Conservation (phyloP, 371 early-diverging fungal genomes). For the Chytridiales sp. region DNA sequence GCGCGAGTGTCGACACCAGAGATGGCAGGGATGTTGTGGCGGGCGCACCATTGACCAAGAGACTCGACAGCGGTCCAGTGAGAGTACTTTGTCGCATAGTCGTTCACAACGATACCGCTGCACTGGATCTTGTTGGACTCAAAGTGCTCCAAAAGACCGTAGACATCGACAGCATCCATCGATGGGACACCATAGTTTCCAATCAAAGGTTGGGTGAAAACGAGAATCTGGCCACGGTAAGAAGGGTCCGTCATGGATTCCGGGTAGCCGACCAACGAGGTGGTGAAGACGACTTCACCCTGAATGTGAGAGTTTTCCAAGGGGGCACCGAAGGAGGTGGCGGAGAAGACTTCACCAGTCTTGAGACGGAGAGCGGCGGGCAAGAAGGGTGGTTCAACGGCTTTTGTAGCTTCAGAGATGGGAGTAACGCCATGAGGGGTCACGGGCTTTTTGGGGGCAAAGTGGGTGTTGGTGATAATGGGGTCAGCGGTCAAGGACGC, state of each 20-base stretch:
- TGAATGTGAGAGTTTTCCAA: constrained; percentile 26
- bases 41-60: constrained; percentile 83
- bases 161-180: constrained; percentile 67
- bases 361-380: constrained; percentile 41
- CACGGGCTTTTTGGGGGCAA: too few relatives aligned
- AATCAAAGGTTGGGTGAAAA: constrained; percentile 77
- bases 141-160: constrained; percentile 80
- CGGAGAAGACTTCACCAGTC: constrained; percentile 40
- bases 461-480: not conserved
- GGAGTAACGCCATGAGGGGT: too few relatives aligned
- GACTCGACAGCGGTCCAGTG: constrained; percentile 90
- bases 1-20: constrained; percentile 95
- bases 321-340: constrained; percentile 46
- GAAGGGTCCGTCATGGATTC: constrained; percentile 89
- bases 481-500: constrained; percentile 4
- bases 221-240: constrained; percentile 80
- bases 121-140: constrained; percentile 77
- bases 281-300: constrained; percentile 73
- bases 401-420: not conserved
- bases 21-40: constrained; percentile 83
- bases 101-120: constrained; percentile 82
- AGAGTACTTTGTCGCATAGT: constrained; percentile 81
- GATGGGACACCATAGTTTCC: constrained; percentile 92
- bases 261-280: constrained; percentile 89
- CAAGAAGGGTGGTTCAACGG: constrained; percentile 36